Evolutionary conservation across 495 filamentous ascomycete species (phyloP).

Genomic region (Xylaria grammica): DNA sequence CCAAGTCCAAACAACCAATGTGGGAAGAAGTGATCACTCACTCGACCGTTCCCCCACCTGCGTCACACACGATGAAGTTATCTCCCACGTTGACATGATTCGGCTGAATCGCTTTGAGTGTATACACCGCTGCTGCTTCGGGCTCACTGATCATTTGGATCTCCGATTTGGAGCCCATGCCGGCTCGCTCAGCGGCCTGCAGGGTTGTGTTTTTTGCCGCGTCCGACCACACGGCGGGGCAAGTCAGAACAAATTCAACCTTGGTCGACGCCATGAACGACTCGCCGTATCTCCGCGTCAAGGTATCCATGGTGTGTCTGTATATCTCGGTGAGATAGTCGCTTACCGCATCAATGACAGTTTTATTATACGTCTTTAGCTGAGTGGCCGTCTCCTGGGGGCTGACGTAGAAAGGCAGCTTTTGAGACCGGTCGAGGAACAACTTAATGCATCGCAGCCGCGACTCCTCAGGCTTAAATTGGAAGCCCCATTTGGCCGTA

Average conservation of each 20-base stretch:
- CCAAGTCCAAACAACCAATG: constrained; percentile 42
- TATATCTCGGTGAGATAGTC: constrained; percentile 75
- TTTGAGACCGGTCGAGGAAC: constrained; percentile 78
- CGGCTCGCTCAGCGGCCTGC: constrained; percentile 68
- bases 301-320: constrained; percentile 74
- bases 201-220: constrained; percentile 71
- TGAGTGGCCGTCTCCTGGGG: constrained; percentile 75
- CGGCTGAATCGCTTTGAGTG: constrained; percentile 69
- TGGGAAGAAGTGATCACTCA: constrained; percentile 35
- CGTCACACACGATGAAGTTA: constrained; percentile 77
- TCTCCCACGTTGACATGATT: constrained; percentile 67
- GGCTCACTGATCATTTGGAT: constrained; percentile 76
- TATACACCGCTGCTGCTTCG: constrained; percentile 77
- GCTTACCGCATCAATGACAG: constrained; percentile 63
- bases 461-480: constrained; percentile 75
- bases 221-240: constrained; percentile 83
- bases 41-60: constrained; percentile 77
- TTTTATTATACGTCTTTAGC: constrained; percentile 67
- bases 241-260: constrained; percentile 73
- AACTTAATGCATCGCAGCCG: constrained; percentile 80
- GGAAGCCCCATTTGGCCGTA: constrained; percentile 73
- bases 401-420: constrained; percentile 76
- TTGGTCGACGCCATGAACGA: constrained; percentile 65
- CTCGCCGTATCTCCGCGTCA: constrained; percentile 67
- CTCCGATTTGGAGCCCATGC: constrained; percentile 63